Evolutionary conservation across 768 basidiomycete genomes (phyloP).

Genomic region (Lactifluus piperatus): DNA sequence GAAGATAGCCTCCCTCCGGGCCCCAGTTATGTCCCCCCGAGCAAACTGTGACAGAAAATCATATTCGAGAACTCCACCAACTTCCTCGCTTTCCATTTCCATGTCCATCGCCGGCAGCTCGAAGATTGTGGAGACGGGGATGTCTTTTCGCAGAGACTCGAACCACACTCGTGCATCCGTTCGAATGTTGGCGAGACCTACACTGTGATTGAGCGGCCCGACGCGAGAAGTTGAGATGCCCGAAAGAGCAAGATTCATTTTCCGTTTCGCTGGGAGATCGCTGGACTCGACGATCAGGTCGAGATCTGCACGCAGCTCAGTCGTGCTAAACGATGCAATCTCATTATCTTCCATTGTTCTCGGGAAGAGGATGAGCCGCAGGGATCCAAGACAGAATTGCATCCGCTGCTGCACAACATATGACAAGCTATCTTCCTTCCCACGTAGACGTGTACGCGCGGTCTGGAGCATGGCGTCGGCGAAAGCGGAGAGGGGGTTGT

Average conservation of each 20-base stretch:
- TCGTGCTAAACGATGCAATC: slow-evolving; percentile 65
- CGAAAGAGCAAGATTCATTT: slow-evolving; percentile 63
- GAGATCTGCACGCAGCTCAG: slow-evolving; percentile 59
- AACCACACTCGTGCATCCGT: slow-evolving; percentile 50
- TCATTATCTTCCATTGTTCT: slow-evolving; percentile 72
- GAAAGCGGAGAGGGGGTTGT: slow-evolving; percentile 77
- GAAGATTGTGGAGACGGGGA: slow-evolving; percentile 65
- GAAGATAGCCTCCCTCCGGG: slow-evolving; percentile 67
- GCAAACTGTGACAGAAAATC: slow-evolving; percentile 67
- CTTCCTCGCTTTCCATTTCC: slow-evolving; percentile 68
- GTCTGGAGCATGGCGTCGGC: slow-evolving; percentile 77
- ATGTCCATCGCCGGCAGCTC: slow-evolving; percentile 77
- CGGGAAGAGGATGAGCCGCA: slow-evolving; percentile 70
- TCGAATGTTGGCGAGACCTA: slow-evolving; percentile 32
- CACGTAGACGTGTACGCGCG: slow-evolving; percentile 61
- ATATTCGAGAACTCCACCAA: slow-evolving; percentile 42
- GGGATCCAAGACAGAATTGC: slow-evolving; percentile 52
- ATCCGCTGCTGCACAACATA: slow-evolving; percentile 66
- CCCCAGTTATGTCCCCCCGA: slow-evolving; percentile 36
- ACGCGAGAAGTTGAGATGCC: slow-evolving; percentile 71
- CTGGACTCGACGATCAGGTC: slow-evolving; percentile 52
- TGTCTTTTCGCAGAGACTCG: slow-evolving; percentile 47
- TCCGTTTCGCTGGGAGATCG: slow-evolving; percentile 43
- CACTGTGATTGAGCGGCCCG: slow-evolving; percentile 48
- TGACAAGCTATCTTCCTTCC: slow-evolving; percentile 49